phyloP scores from a whole-genome alignment of 257 asterid species.

The Rauvolfia tetraphylla region DNA sequence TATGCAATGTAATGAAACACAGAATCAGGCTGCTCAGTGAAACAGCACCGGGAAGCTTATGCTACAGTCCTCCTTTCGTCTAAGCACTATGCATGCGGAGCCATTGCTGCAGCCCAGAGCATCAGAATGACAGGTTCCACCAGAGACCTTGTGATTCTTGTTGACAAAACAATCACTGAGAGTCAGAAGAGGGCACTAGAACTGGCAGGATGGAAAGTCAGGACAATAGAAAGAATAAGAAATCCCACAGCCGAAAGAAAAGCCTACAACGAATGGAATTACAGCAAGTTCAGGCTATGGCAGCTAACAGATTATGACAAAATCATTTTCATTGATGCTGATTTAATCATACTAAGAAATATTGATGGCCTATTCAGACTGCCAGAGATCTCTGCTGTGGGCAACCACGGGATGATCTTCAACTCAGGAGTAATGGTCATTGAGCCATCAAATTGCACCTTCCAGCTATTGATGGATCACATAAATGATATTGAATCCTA shows the following conservation, averaged over 20 bases:
- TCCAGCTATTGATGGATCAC: constrained; percentile 67
- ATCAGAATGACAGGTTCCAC: constrained; percentile 72
- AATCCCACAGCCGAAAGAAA: constrained; percentile 81
- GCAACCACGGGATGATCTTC: constrained; percentile 69
- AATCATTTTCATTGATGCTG: constrained; percentile 76
- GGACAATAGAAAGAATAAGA: constrained; percentile 60
- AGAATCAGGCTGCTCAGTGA: constrained; percentile 32
- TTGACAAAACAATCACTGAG: constrained; percentile 60
- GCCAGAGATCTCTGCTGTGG: constrained; percentile 85
- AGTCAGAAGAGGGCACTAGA: constrained; percentile 65
- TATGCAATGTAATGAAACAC: constrained; percentile 15
- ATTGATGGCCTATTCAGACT: constrained; percentile 58
- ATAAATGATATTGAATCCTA: constrained; percentile 70
- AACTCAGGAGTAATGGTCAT: constrained; percentile 86
- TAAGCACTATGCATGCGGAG: constrained; percentile 73
- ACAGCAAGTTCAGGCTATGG: constrained; percentile 90
- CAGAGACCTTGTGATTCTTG: constrained; percentile 74
- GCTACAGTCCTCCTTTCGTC: constrained; percentile 86
- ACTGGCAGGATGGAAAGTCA: constrained; percentile 71
- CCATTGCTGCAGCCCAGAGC: constrained; percentile 86
- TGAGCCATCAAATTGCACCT: constrained; percentile 80
- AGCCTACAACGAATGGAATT: constrained; percentile 88
- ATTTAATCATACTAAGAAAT: constrained; percentile 64
- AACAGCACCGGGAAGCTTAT: constrained; percentile 60
- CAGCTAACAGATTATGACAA: constrained; percentile 77